A percentile compares a stretch with the other conserved stretches of the same genome.
These are phyloP conservation scores for Hydnum rufescens DNA, from an alignment of 768 basidiomycete genomes.

Conservation along the genomic window DNA sequence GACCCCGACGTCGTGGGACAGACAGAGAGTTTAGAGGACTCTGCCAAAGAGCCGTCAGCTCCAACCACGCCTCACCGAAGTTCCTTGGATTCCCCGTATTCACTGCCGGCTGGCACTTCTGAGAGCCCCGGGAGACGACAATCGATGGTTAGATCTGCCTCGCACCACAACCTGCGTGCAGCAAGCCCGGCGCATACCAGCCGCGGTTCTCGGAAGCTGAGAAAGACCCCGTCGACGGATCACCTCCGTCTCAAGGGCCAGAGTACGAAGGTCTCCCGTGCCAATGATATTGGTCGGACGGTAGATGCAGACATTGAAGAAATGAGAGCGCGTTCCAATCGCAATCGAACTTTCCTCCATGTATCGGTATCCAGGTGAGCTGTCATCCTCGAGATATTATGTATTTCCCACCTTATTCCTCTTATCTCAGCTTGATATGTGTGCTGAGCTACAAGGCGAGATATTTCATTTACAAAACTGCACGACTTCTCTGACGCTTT, in stretches of 20 bases:
- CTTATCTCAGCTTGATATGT: slow-evolving; percentile 35
- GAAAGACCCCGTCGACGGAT: not conserved
- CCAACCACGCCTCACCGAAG: not conserved
- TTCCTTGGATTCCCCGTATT: slow-evolving; percentile 8
- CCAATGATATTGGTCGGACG: not conserved
- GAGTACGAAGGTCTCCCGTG: not conserved
- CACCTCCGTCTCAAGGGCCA: not conserved
- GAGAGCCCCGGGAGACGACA: not conserved
- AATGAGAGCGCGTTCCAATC: slow-evolving; percentile 41
- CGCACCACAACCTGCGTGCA: not conserved
- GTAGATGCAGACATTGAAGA: not conserved
- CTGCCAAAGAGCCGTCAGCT: slow-evolving; percentile 17
- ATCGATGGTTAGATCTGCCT: slow-evolving; percentile 5
- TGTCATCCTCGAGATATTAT: slow-evolving; percentile 11
- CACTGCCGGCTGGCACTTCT: too few relatives aligned
- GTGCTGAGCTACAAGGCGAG: slow-evolving; percentile 45
- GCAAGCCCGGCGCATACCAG: slow-evolving; percentile 12
- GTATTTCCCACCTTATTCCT: slow-evolving; percentile 11
- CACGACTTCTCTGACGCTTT: too few relatives aligned
- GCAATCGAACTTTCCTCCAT: slow-evolving; percentile 59
- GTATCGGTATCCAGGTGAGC: slow-evolving; percentile 52
- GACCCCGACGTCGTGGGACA: slow-evolving; percentile 15
- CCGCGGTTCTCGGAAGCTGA: slow-evolving; percentile 14
- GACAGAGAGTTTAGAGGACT: too few relatives aligned
- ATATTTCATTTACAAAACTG: too few relatives aligned